Conservation (phyloP, 1,284 basidiomycete species). For the Uromyces viciae-fabae region DNA sequence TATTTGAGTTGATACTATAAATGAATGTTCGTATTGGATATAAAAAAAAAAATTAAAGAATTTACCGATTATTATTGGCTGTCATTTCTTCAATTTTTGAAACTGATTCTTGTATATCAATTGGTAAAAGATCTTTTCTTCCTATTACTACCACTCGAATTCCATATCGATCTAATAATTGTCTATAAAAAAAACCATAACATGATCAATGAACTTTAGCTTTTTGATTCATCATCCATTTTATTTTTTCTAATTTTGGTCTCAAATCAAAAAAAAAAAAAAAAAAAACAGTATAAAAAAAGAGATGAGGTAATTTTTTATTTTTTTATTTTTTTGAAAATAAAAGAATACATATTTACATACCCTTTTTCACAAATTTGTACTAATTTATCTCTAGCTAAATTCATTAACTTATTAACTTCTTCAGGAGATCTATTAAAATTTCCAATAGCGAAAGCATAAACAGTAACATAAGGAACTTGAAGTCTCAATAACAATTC, state of each 20-base stretch:
- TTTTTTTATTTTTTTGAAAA: not conserved
- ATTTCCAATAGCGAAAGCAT: constrained; percentile 96
- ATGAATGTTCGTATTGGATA: not conserved
- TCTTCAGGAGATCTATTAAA: constrained; percentile 84
- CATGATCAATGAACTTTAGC: too few species aligned
- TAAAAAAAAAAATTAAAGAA: too few species aligned
- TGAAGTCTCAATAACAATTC: constrained; percentile 74
- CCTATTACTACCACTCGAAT: constrained; percentile 84
- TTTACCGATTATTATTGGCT: constrained; percentile 66
- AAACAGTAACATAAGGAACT: constrained; percentile 80
- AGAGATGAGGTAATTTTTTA: not conserved
- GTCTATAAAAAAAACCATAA: too few species aligned
- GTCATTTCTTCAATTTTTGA: constrained; percentile 76
- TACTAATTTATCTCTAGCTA: constrained; percentile 75
- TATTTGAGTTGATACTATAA: not conserved
- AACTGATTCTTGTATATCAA: constrained; percentile 68
- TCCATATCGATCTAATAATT: constrained; percentile 72
- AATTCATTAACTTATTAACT: constrained; percentile 78
- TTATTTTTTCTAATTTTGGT: too few species aligned
- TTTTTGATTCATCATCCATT: too few species aligned
- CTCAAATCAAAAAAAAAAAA: too few species aligned
- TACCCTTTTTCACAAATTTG: constrained; percentile 74
- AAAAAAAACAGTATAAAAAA: not conserved
- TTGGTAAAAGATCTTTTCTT: constrained; percentile 69
- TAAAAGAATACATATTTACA: not conserved